These are phyloP conservation scores for Litchi chinensis DNA, from an alignment of 345 rosid genomes.

Conservation along the genomic window DNA sequence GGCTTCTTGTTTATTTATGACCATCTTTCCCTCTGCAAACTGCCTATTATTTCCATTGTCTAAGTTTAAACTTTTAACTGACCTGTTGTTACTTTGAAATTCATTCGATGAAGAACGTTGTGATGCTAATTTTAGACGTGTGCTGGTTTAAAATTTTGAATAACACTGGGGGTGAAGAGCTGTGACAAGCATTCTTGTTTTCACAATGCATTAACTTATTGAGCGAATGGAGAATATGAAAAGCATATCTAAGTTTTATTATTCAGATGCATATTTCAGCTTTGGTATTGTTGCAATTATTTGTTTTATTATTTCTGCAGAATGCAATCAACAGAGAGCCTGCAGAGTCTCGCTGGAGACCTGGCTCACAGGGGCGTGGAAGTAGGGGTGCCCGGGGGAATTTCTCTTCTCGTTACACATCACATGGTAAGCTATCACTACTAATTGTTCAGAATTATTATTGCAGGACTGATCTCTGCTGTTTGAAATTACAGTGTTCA, in stretches of 20 bases:
- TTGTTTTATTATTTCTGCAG: constrained; percentile 40
- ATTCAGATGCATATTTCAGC: constrained; percentile 15
- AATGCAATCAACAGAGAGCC: constrained; percentile 60
- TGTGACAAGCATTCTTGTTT: neutral
- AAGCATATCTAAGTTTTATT: constrained; percentile 11
- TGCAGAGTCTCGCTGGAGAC: constrained; percentile 69
- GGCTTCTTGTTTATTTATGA: neutral
- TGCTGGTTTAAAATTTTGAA: neutral
- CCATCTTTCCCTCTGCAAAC: neutral
- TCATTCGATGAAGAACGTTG: neutral
- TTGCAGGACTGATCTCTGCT: constrained; percentile 13
- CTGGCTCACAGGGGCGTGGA: constrained; percentile 67
- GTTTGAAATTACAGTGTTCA: neutral
- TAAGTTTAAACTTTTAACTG: neutral
- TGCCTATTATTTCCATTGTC: neutral
- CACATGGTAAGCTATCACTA: constrained; percentile 53
- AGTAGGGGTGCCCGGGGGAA: constrained; percentile 58
- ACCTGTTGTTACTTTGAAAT: neutral
- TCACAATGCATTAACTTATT: neutral
- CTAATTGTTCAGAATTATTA: constrained; percentile 14
- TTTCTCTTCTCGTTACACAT: constrained; percentile 49
- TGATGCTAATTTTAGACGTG: neutral
- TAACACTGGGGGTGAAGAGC: neutral
- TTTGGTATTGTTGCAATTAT: constrained; percentile 9
- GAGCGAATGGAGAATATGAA: neutral